Evolutionary conservation across 2,329 filamentous ascomycete species (phyloP), one percentile per base, ranked within the genome.

Genomic region (Microsporum audouinii): DNA sequence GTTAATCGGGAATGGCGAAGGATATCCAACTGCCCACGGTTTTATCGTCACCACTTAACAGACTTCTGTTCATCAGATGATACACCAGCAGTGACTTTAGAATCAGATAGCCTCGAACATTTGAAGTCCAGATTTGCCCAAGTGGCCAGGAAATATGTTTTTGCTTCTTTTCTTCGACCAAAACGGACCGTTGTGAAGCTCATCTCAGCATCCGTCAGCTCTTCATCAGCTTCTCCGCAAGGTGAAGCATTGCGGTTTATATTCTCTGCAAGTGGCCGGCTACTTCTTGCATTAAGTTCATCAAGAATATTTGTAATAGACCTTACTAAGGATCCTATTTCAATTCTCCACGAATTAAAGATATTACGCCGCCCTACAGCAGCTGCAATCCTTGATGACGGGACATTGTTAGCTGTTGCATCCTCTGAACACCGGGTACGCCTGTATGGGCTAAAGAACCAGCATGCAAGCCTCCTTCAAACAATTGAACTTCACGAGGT

Each of bases 161-260:
- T 91, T 71, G 84, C 89, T 66, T 84, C 86, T 39, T 91, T 89
- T 70, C 72, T 90, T 58, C 82, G 87, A 17, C 88, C 89, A 2
- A 81, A 75, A 62, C 80, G 82, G 68, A 91, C 87, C 4, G 78
- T 88, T 51, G 82, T 95, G 68, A 91, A 88, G 70, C 79, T 96
- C 58, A 85, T 95, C 10, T 94, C 89, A 41, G 89, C 87, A 57
- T 91, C 88, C 4, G 89, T 89, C 66, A 92, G 88, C 70, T 91
- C 89, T 0, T 90, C 88, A 1, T 89, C 89, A 27, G 82, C 82
- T 1, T 87, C 87, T 64, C 90, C 89, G 0, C 87, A 88, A 38
- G 88, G 89, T 36, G 90, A 95, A 72, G 89, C 89, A 53, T 89
- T 95, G 76, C 88, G 89, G 60, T 95, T 95, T 72, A 85, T 83